phyloP scores from a whole-genome alignment of 768 basidiomycete genomes.

The Cystofilobasidium capitatum region DNA sequence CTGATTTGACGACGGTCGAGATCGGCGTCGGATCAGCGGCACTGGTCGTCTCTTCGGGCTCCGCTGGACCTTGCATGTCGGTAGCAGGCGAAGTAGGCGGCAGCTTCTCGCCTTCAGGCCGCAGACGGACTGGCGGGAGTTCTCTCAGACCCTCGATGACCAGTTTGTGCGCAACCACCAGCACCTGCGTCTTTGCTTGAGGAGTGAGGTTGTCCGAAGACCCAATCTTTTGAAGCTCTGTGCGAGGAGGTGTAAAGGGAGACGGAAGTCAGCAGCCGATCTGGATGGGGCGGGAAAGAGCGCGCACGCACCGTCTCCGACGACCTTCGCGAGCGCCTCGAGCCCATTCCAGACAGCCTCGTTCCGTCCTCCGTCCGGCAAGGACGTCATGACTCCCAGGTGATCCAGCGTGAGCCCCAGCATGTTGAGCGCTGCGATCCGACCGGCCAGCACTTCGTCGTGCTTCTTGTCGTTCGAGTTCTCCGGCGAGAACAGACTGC shows the following conservation, averaged over 20 bases:
- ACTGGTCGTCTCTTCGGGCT: no score
- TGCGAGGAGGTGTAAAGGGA: no score
- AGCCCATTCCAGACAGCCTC: slow-evolving; percentile 40
- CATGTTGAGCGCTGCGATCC: slow-evolving; percentile 84
- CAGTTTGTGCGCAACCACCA: slow-evolving; percentile 75
- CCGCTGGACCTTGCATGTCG: no score
- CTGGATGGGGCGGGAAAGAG: neutral
- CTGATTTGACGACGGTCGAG: neutral
- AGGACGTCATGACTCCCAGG: slow-evolving; percentile 70
- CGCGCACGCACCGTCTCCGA: slow-evolving; percentile 61
- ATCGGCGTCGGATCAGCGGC: neutral
- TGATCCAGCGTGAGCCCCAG: slow-evolving; percentile 80
- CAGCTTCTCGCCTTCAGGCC: slow-evolving; percentile 47
- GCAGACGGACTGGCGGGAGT: slow-evolving; percentile 63
- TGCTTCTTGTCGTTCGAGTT: slow-evolving; percentile 70
- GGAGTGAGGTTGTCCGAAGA: slow-evolving; percentile 50
- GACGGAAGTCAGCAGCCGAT: neutral
- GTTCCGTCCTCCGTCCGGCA: slow-evolving; percentile 42
- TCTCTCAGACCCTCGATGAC: slow-evolving; percentile 71
- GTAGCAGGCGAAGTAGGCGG: neutral
- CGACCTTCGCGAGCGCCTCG: slow-evolving; percentile 56
- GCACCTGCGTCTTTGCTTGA: slow-evolving; percentile 62
- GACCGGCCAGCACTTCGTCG: slow-evolving; percentile 77
- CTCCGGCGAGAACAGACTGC: slow-evolving; percentile 69
- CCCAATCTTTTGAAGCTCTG: slow-evolving; percentile 52